Evolutionary conservation across 1,284 basidiomycete genomes (phyloP).

Genomic region (Sphaerobolus stellatus): DNA sequence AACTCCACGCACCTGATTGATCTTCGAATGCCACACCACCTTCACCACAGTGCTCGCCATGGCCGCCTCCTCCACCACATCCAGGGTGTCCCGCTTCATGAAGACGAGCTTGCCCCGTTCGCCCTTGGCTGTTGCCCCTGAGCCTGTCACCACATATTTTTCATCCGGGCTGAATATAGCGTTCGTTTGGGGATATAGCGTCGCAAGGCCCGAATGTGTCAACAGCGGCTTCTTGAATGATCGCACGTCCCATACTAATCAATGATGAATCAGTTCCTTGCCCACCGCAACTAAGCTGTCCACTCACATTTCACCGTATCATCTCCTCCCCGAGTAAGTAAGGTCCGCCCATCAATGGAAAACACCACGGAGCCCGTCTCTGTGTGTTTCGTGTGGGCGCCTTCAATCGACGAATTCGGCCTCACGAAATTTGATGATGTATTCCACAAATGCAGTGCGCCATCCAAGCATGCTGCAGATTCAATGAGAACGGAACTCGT

Average conservation of each 20-base stretch:
- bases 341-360: conserved; percentile 76
- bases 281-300: conserved; percentile 9
- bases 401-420: conserved; percentile 82
- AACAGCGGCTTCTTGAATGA: conserved; percentile 85
- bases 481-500: not conserved
- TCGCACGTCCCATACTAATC: conserved; percentile 88
- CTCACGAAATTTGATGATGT: conserved; percentile 89
- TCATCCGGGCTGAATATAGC: conserved; percentile 93
- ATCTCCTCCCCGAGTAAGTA: conserved; percentile 89
- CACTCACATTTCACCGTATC: conserved; percentile 89
- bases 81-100: conserved; percentile 66
- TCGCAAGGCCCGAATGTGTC: conserved; percentile 62
- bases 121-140: conserved; percentile 61
- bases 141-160: conserved; percentile 81
- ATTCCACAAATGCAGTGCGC: conserved; percentile 91
- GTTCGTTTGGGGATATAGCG: conserved; percentile 87
- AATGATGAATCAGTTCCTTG: conserved; percentile 18
- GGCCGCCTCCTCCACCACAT: conserved; percentile 61
- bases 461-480: conserved; percentile 82
- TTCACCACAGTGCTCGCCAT: conserved; percentile 81
- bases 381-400: conserved; percentile 79
- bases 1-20: conserved; percentile 77
- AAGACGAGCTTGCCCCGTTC: conserved; percentile 74
- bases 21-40: conserved; percentile 93
- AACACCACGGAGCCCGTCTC: conserved; percentile 86